Conservation (phyloP, 2,329 filamentous ascomycete genomes). For the Diaporthe batatas region DNA sequence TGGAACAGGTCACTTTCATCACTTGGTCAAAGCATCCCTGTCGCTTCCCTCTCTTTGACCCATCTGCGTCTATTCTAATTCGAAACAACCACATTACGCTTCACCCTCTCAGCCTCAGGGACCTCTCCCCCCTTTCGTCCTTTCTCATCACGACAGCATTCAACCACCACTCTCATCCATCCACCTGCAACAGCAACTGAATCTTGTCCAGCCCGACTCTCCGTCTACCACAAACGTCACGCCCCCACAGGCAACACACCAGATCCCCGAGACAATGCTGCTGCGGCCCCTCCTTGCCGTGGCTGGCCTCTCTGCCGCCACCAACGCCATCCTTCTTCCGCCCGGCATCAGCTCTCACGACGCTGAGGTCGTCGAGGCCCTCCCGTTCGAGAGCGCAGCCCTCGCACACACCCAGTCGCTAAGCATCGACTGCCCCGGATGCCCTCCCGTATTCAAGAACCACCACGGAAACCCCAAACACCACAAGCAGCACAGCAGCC, state of each 20-base stretch:
- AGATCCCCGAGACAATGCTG: conserved; percentile 47
- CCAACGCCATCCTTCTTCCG: conserved; percentile 66
- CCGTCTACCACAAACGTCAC: background rate
- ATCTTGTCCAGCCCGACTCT: background rate
- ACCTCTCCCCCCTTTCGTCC: background rate
- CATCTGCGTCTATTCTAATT: conserved; percentile 32
- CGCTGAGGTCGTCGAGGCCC: conserved; percentile 56
- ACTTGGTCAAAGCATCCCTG: conserved; percentile 21
- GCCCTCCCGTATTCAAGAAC: conserved; percentile 56
- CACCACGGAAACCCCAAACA: conserved; percentile 46
- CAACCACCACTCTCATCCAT: background rate
- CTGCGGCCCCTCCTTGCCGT: conserved; percentile 60
- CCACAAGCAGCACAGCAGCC: conserved; percentile 50
- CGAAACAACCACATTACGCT: conserved; percentile 23
- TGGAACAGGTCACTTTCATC: conserved; percentile 31
- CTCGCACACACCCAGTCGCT: conserved; percentile 56
- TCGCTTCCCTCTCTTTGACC: conserved; percentile 22
- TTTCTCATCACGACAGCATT: background rate
- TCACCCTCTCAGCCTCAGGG: background rate
- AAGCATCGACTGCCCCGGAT: conserved; percentile 67
- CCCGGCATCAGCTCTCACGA: conserved; percentile 61
- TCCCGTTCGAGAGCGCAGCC: conserved; percentile 53
- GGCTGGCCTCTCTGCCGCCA: conserved; percentile 53
- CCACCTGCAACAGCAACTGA: background rate
- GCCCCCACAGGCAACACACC: background rate